These are phyloP conservation scores for Cercospora sojina DNA, from an alignment of 2,329 filamentous ascomycete genomes.

Conservation along the genomic window DNA sequence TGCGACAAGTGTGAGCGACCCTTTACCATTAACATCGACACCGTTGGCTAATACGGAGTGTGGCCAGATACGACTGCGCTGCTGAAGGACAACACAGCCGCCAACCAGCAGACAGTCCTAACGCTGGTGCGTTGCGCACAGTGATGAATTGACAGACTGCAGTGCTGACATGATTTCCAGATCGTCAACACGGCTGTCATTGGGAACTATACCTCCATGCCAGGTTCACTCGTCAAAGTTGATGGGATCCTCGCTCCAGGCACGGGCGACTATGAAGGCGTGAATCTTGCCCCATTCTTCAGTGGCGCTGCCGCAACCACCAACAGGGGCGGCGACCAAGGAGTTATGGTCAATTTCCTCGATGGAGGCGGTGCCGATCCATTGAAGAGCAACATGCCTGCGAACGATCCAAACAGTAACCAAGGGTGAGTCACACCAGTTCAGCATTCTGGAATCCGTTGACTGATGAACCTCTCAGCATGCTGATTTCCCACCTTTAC, in stretches of 20 bases:
- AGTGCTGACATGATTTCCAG: background rate
- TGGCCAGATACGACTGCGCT: constrained; percentile 53
- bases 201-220: constrained; percentile 40
- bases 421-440: constrained; percentile 52
- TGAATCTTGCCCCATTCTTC: constrained; percentile 61
- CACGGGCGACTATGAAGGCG: constrained; percentile 50
- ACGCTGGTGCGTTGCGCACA: constrained; percentile 40
- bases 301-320: constrained; percentile 54
- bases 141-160: background rate
- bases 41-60: background rate
- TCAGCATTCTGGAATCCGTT: background rate
- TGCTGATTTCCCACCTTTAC: constrained; percentile 62
- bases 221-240: constrained; percentile 37
- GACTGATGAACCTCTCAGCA: constrained; percentile 37
- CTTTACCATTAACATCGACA: too few species aligned
- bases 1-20: constrained; percentile 11
- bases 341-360: constrained; percentile 58
- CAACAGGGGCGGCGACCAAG: constrained; percentile 50
- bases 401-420: constrained; percentile 51
- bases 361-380: constrained; percentile 60
- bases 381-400: constrained; percentile 56
- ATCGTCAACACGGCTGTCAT: constrained; percentile 64
- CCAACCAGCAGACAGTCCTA: constrained; percentile 57
- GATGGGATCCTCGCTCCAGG: constrained; percentile 56
- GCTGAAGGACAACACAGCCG: constrained; percentile 58